Evolutionary conservation across 169 alveolate species (phyloP).

Genomic region (Haemoproteus tartakovskyi): DNA sequence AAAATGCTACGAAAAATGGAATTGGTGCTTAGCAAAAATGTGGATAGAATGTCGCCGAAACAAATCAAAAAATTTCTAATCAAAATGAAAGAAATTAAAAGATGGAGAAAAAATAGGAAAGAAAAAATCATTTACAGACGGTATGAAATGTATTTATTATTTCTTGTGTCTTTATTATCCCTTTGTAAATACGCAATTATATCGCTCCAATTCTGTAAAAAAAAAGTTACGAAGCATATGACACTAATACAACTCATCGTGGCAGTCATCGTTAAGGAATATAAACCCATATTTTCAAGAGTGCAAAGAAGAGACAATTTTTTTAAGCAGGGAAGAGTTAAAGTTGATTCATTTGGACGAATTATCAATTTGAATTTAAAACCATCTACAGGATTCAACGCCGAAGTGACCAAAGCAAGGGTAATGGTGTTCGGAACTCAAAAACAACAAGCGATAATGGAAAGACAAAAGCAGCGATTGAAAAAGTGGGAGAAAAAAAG

Average conservation of each 20-base stretch:
- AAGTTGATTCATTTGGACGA: no score
- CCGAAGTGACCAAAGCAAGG: no score
- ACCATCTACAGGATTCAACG: no score
- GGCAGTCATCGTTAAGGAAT: conserved; percentile 24
- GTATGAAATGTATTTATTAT: conserved; percentile 43
- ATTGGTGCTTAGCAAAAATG: no score
- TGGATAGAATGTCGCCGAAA: background rate
- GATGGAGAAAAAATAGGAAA: background rate
- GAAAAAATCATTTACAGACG: conserved; percentile 50
- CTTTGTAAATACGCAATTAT: conserved; percentile 42
- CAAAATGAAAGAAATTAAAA: background rate
- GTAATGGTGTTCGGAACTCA: no score
- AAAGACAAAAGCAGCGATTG: no score
- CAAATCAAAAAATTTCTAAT: background rate
- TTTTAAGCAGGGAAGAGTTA: no score
- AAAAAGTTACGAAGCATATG: background rate
- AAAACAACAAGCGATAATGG: no score
- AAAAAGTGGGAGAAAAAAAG: no score
- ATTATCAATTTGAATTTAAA: no score
- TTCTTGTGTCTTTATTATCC: conserved; percentile 46
- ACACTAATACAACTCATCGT: conserved; percentile 43
- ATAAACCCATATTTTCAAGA: conserved; percentile 28
- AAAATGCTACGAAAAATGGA: no score
- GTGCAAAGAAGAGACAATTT: no score
- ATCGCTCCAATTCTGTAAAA: conserved; percentile 48